Percentiles rank a stretch among this genome's conserved stretches.
Conservation (phyloP, 2,329 filamentous ascomycete species). For the Fusarium sublunatum region DNA sequence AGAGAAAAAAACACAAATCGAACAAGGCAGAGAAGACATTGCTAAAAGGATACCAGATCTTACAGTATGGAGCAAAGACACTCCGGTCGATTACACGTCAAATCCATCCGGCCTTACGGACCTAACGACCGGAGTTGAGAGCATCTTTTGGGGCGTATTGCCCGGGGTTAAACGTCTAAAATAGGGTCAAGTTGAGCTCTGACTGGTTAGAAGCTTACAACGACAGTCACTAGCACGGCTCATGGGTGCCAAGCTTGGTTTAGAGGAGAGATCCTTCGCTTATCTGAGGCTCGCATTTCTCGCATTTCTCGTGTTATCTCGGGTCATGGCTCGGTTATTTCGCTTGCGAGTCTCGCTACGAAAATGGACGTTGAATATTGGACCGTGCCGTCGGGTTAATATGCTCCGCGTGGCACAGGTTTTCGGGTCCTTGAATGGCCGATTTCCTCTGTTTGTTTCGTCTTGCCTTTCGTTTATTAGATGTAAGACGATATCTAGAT, state of each 20-base stretch:
- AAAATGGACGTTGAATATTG: background rate
- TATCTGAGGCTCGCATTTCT: conserved; percentile 15
- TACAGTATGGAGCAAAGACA: background rate
- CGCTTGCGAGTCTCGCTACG: too few relatives aligned
- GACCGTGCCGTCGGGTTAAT: conserved; percentile 10
- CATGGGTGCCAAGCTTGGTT: conserved; percentile 18
- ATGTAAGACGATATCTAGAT: background rate
- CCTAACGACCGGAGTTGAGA: conserved; percentile 8
- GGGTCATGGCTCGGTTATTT: background rate
- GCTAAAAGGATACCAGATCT: too few relatives aligned
- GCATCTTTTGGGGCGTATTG: background rate
- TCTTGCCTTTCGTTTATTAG: background rate
- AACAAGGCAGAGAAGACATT: background rate
- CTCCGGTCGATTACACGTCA: conserved; percentile 2
- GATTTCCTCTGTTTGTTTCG: background rate
- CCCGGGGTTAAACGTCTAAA: background rate
- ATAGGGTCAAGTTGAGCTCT: background rate
- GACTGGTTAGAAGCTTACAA: background rate
- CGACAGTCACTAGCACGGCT: too few relatives aligned
- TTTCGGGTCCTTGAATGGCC: conserved; percentile 30
- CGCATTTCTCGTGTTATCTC: conserved; percentile 24
- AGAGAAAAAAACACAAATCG: background rate
- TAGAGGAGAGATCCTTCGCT: conserved; percentile 13
- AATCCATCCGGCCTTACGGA: conserved; percentile 5
- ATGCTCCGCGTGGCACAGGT: conserved; percentile 30